These are phyloP conservation scores for Fusarium brevicatenulatum DNA, from an alignment of 2,329 filamentous ascomycete species.

Conservation along the genomic window DNA sequence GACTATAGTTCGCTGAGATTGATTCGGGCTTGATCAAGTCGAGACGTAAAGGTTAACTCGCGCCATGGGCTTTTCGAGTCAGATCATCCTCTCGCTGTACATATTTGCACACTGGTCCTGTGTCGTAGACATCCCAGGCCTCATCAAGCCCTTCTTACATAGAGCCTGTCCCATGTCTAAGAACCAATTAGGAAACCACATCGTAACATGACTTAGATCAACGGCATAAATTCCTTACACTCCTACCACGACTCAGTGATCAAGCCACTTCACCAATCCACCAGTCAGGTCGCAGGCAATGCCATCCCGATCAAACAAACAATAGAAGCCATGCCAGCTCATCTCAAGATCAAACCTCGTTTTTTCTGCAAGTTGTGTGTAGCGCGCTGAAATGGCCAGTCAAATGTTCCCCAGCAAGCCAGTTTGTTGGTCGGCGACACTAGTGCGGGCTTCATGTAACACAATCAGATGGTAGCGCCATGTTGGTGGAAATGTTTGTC, in stretches of 20 bases:
- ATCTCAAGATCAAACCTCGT: accelerated
- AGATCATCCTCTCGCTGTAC: too few relatives aligned
- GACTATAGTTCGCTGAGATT: too few relatives aligned
- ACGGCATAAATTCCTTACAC: accelerated
- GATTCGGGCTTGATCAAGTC: too few relatives aligned
- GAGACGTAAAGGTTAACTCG: too few relatives aligned
- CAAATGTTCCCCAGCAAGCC: neutral
- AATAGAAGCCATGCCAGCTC: neutral
- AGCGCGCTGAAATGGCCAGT: neutral
- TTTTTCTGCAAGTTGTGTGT: neutral
- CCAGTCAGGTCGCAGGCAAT: neutral
- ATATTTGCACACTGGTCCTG: too few relatives aligned
- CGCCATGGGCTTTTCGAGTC: too few relatives aligned
- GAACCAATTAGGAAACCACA: accelerated
- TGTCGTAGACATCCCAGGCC: too few relatives aligned
- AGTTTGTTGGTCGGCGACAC: neutral
- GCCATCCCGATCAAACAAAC: neutral
- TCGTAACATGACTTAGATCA: too few relatives aligned
- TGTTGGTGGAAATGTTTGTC: neutral
- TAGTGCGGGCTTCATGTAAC: neutral
- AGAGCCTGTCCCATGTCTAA: too few relatives aligned
- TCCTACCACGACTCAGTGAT: too few relatives aligned
- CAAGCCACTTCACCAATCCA: neutral
- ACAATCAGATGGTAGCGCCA: neutral
- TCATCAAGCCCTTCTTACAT: too few relatives aligned